Evolutionary conservation across 2,329 filamentous ascomycete species (phyloP).

Genomic region (Bipolaris sorokiniana): DNA sequence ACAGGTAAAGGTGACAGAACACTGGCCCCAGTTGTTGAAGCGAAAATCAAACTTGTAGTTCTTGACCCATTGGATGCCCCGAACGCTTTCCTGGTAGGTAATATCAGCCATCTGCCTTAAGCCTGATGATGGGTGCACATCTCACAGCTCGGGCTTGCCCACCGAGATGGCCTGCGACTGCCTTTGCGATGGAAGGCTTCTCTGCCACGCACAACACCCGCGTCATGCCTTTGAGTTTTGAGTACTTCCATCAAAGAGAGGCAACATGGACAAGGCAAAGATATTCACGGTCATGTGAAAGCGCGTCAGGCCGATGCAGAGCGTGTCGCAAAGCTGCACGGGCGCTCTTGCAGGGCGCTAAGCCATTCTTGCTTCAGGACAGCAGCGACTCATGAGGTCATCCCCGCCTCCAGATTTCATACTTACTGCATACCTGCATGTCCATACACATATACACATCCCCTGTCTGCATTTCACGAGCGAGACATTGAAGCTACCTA

Average conservation of each 20-base stretch:
- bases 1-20: conserved; percentile 89
- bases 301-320: conserved; percentile 34
- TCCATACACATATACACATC: conserved; percentile 4
- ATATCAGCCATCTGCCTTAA: conserved; percentile 13
- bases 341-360: conserved; percentile 16
- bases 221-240: conserved; percentile 35
- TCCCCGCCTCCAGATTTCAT: conserved; percentile 10
- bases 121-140: neutral
- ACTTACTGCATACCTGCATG: neutral
- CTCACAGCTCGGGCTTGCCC: conserved; percentile 75
- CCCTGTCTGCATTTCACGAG: conserved; percentile 1
- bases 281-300: conserved; percentile 42
- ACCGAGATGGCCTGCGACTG: conserved; percentile 86
- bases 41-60: conserved; percentile 93
- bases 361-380: conserved; percentile 12
- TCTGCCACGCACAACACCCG: conserved; percentile 79
- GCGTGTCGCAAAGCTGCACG: conserved; percentile 29
- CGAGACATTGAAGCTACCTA: conserved; percentile 8
- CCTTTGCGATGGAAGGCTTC: conserved; percentile 94
- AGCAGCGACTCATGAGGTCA: conserved; percentile 38
- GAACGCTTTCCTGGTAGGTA: conserved; percentile 66
- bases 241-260: conserved; percentile 13
- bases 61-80: conserved; percentile 78
- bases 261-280: neutral
- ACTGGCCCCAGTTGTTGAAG: conserved; percentile 83